Evolutionary conservation across 2,329 filamentous ascomycete genomes (phyloP).

Genomic region (Paraphaeosphaeria sporulosa): DNA sequence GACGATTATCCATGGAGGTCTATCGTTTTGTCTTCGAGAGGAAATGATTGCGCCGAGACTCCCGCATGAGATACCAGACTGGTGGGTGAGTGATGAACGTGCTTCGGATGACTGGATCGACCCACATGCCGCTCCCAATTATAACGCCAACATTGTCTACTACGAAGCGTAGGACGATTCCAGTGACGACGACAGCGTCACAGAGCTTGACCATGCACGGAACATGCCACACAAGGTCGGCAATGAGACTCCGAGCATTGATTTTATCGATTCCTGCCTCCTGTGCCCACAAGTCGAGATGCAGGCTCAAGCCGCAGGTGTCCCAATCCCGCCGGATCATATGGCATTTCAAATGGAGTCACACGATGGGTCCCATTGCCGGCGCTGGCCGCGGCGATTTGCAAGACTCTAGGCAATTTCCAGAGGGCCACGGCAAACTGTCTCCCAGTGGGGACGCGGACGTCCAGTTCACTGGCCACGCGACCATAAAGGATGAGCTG

Average conservation of each 20-base stretch:
- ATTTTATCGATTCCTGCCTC: neutral
- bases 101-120: neutral
- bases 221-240: neutral
- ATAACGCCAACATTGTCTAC: too few relatives aligned
- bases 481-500: too few relatives aligned
- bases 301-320: too few relatives aligned
- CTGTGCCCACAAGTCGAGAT: neutral
- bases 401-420: constrained; percentile 13
- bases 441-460: too few relatives aligned
- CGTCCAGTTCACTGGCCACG: too few relatives aligned
- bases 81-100: neutral
- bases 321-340: too few relatives aligned
- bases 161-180: too few relatives aligned
- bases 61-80: neutral
- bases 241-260: too few relatives aligned
- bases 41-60: neutral
- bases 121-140: neutral
- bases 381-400: neutral
- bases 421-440: constrained; percentile 5
- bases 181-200: neutral
- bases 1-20: too few relatives aligned
- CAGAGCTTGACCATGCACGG: constrained; percentile 13
- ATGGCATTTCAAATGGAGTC: too few relatives aligned
- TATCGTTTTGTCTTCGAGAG: too few relatives aligned
- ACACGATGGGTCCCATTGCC: too few relatives aligned